phyloP scores from a whole-genome alignment of 805 yeast genomes.

The Candida koratica region DNA sequence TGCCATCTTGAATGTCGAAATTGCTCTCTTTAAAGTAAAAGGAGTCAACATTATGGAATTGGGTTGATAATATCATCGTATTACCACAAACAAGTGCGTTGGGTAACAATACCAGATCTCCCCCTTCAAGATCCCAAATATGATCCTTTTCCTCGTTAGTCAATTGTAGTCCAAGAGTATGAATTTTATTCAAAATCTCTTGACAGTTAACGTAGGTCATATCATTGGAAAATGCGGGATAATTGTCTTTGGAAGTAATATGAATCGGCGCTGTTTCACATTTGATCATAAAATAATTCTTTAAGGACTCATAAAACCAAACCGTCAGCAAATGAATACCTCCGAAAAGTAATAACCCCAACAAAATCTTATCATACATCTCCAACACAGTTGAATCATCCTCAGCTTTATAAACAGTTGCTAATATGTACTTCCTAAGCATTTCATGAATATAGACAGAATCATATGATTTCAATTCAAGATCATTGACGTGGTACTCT shows the following conservation, averaged over 20 bases:
- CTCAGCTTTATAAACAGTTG: conserved; percentile 23
- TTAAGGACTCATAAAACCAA: conserved; percentile 40
- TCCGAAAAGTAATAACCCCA: conserved; percentile 43
- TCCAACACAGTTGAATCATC: conserved; percentile 36
- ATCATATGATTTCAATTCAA: conserved; percentile 11
- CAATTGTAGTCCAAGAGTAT: conserved; percentile 5
- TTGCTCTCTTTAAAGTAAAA: conserved; percentile 12
- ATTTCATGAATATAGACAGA: conserved; percentile 24
- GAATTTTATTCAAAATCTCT: conserved; percentile 6
- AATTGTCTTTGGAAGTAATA: conserved; percentile 19
- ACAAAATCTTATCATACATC: conserved; percentile 37
- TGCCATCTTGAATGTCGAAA: conserved; percentile 12
- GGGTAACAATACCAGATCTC: conserved; percentile 20
- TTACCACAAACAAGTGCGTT: conserved; percentile 17
- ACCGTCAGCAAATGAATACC: conserved; percentile 40
- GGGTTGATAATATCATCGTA: conserved; percentile 18
- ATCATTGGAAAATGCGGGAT: conserved; percentile 15
- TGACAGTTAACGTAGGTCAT: conserved; percentile 2
- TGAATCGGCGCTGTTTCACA: conserved; percentile 23
- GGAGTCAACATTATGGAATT: conserved; percentile 18
- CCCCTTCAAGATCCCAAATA: conserved; percentile 16
- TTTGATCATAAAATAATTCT: conserved; percentile 23
- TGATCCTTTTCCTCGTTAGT: conserved; percentile 10
- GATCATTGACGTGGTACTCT: conserved; percentile 10
- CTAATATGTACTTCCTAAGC: conserved; percentile 37